Evolutionary conservation across 129 eudicot species (phyloP).

Genomic region (Rutidosis leptorrhynchoides): DNA sequence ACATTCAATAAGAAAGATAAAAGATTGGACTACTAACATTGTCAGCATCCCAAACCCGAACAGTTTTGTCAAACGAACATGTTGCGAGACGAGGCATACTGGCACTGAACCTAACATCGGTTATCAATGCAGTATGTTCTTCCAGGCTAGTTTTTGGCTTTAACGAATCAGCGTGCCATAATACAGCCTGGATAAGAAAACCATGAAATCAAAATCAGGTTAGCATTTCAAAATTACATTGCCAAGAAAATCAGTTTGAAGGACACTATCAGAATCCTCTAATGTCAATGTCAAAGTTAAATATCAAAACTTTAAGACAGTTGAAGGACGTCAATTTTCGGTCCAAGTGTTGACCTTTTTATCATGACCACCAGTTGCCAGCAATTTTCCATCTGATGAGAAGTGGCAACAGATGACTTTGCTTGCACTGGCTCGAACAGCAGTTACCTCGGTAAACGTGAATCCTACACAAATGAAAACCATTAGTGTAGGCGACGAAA

Average conservation of each 20-base stretch:
- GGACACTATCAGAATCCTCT: too few species aligned
- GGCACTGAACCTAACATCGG: slow-evolving; percentile 96
- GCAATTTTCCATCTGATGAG: slow-evolving; percentile 93
- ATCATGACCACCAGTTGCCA: slow-evolving; percentile 97
- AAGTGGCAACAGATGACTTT: slow-evolving; percentile 95
- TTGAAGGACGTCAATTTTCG: too few species aligned
- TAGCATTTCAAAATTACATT: too few species aligned
- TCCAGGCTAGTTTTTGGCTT: slow-evolving; percentile 79
- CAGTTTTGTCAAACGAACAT: slow-evolving; percentile 94
- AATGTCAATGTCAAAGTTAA: too few species aligned
- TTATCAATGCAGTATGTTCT: slow-evolving; percentile 75
- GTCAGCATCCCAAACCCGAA: slow-evolving; percentile 98
- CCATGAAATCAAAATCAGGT: too few species aligned
- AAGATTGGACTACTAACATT: slow-evolving; percentile 72
- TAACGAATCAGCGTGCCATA: slow-evolving; percentile 79
- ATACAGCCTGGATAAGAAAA: slow-evolving; percentile 64
- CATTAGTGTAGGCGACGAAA: too few species aligned
- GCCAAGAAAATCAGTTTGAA: too few species aligned
- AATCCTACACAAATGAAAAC: too few species aligned
- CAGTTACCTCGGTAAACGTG: slow-evolving; percentile 73
- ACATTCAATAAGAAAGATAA: background rate
- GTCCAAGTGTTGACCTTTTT: slow-evolving; percentile 53
- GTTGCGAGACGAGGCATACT: slow-evolving; percentile 98
- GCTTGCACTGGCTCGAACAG: slow-evolving; percentile 79
- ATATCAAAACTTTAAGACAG: too few species aligned